phyloP scores from a whole-genome alignment of 441 rosid genomes.

The Daphne laureola region DNA sequence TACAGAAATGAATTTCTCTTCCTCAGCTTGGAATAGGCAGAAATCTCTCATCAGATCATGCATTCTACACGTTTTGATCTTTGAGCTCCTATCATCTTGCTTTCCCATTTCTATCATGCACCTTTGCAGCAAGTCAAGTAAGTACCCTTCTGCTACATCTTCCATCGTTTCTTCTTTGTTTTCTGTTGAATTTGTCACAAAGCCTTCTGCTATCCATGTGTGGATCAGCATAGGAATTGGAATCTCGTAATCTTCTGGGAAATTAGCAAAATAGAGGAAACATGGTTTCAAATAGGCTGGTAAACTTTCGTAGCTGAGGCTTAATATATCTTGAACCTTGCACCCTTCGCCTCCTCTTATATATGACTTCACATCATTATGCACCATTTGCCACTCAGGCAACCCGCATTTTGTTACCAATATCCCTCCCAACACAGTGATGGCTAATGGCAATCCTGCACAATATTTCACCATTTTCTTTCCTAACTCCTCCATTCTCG shows the following conservation, averaged over 20 bases:
- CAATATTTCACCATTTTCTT: conserved; percentile 7
- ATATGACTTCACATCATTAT: too few species aligned
- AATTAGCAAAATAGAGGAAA: conserved; percentile 16
- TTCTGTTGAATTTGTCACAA: conserved; percentile 1
- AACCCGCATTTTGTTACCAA: not conserved
- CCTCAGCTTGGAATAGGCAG: too few species aligned
- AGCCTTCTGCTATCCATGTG: conserved; percentile 19
- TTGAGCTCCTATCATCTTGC: too few species aligned
- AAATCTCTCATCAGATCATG: too few species aligned
- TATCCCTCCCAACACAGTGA: conserved; percentile 9
- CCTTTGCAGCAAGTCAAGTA: conserved; percentile 12
- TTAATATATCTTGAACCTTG: conserved; percentile 1
- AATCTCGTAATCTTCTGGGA: conserved; percentile 14
- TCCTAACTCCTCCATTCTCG: conserved; percentile 5
- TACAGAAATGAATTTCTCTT: too few species aligned
- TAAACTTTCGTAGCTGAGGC: conserved; percentile 3
- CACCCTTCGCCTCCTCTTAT: too few species aligned
- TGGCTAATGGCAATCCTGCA: conserved; percentile 12
- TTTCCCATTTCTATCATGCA: conserved; percentile 4
- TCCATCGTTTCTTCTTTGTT: conserved; percentile 9
- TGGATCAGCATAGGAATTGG: conserved; percentile 10
- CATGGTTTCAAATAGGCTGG: conserved; percentile 12
- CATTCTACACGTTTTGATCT: too few species aligned
- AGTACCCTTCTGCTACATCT: conserved; percentile 16
- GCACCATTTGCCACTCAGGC: too few species aligned